Conservation (phyloP, 2,329 filamentous ascomycete genomes). For the Botrytis fabae region DNA sequence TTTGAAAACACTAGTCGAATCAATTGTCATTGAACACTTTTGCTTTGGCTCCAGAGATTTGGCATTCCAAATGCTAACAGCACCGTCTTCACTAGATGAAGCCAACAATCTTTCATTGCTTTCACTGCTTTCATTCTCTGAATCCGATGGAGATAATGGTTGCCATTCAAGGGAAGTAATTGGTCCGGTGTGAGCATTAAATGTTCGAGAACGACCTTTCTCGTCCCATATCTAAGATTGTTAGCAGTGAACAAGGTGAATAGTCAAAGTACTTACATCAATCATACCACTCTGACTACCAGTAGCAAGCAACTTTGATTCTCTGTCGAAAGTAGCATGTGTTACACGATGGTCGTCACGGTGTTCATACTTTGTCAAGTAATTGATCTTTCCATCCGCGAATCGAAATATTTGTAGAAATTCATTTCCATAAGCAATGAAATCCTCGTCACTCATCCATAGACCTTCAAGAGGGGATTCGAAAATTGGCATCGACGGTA, state of each 20-base stretch:
- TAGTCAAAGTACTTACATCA: conserved; percentile 50
- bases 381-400: conserved; percentile 49
- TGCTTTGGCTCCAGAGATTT: conserved; percentile 55
- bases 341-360: conserved; percentile 55
- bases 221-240: conserved; percentile 42
- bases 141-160: conserved; percentile 45
- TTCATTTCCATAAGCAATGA: conserved; percentile 60
- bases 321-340: conserved; percentile 57
- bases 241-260: conserved; percentile 38
- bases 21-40: conserved; percentile 62
- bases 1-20: conserved; percentile 53
- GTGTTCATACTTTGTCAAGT: conserved; percentile 52
- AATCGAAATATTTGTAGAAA: conserved; percentile 52
- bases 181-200: conserved; percentile 58
- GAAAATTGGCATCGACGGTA: conserved; percentile 53
- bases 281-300: conserved; percentile 60
- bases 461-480: conserved; percentile 56
- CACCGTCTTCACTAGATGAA: conserved; percentile 63
- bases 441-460: conserved; percentile 60
- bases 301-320: conserved; percentile 56
- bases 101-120: conserved; percentile 49
- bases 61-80: conserved; percentile 63
- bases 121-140: conserved; percentile 47
- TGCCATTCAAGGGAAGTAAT: conserved; percentile 64
- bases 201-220: conserved; percentile 54